Evolutionary conservation across 75 land plant genomes (phyloP), one percentile per base, ranked within the genome.

Genomic region (Cryptomeria japonica): DNA sequence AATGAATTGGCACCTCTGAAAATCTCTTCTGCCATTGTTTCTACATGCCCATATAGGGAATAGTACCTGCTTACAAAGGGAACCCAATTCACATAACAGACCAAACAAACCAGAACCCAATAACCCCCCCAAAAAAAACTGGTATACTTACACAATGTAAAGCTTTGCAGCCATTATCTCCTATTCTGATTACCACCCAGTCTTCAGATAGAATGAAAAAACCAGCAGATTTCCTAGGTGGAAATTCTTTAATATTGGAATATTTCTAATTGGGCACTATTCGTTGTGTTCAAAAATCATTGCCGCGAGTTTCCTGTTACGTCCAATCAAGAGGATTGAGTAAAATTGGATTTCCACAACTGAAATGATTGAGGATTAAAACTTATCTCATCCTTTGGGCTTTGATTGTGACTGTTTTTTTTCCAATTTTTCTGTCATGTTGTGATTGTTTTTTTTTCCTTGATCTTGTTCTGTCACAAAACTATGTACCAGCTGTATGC

Each of bases 1-100:
- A 94, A 93, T 49, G 94, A 83, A 87, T 89, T 92, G 84, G 94
- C 94, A 39, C 94, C 94, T 56, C 83, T 86, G 13, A 85, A 89
- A 12, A 93, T 84, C 84, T 93, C 92, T 82, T 90, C 36, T 11
- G 95, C 95, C 93, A 94, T 90, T 49, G 41, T 89, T 86, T 88
- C 93, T 19, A 93, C 95, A 92, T 94, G 95, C 0, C 95, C 94
- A 86, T 93, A 61, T 84, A 93, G 84, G 2, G 95, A 93, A 72
- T 94, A 94, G 77, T 92, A 94, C 47, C 95, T 94, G 87, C 28
- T 53, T 32, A 16, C 55, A 84, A 85, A 13, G 34, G 37, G 16
- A n/a, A 41, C 49, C 44, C 84, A 83, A 41, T 41, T 83, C 84
- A 19, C 49, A n/a, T 64, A 83, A 28, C 19, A 41, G 31, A 41